Percentiles rank a stretch among this genome's conserved stretches.
Evolutionary conservation across 2,329 filamentous ascomycete genomes (phyloP).

Genomic region (Onygenales sp.): DNA sequence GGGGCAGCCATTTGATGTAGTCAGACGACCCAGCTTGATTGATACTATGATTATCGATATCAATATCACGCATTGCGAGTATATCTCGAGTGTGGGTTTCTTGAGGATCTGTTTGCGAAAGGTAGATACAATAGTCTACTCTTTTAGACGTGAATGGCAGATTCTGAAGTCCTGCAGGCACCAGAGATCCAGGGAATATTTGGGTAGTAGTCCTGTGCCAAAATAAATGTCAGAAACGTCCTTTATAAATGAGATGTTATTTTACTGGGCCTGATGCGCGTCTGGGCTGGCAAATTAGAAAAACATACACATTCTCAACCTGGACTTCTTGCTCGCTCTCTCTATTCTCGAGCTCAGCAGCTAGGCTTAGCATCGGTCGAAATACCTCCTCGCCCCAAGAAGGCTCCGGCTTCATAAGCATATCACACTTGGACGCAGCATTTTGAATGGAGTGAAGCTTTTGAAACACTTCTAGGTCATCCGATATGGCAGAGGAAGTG

Average conservation of each 20-base stretch:
- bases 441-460: neutral
- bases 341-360: neutral
- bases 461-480: neutral
- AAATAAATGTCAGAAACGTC: neutral
- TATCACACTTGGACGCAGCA: neutral
- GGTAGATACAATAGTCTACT: slow-evolving; percentile 1
- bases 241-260: neutral
- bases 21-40: neutral
- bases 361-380: neutral
- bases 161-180: neutral
- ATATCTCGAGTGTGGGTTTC: neutral
- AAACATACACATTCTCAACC: neutral
- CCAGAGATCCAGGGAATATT: neutral
- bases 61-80: neutral
- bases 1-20: slow-evolving; percentile 1
- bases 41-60: neutral
- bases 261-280: too few species aligned
- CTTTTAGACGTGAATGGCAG: neutral
- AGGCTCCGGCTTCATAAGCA: neutral
- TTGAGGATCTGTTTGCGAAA: neutral
- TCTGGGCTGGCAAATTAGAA: too few species aligned
- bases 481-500: neutral
- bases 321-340: neutral
- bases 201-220: neutral
- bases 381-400: neutral